A percentile compares a stretch with the other conserved stretches of the same genome.
These are phyloP conservation scores for Globisporangium perplexum DNA, from an alignment of 352 stramenopile genomes.

Conservation along the genomic window DNA sequence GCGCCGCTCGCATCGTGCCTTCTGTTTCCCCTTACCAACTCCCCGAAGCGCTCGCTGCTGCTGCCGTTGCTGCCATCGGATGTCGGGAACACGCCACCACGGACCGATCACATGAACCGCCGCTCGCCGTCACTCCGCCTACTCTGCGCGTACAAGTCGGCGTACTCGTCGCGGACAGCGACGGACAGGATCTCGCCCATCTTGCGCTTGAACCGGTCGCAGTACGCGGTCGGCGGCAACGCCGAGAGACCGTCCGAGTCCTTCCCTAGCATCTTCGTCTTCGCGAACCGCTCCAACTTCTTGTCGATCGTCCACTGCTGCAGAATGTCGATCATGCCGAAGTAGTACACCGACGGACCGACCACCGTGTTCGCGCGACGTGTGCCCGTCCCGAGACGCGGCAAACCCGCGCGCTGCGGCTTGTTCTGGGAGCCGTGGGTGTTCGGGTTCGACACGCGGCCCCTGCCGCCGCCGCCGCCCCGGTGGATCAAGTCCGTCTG, in stretches of 20 bases:
- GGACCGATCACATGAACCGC: constrained; percentile 45
- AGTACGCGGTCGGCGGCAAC: constrained; percentile 76
- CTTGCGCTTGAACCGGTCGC: constrained; percentile 84
- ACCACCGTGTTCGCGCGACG: constrained; percentile 84
- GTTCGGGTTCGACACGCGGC: constrained; percentile 12
- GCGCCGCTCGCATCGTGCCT: not conserved
- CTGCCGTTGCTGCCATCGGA: not conserved
- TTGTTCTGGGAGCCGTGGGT: constrained; percentile 24
- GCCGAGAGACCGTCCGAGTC: constrained; percentile 79
- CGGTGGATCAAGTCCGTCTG: constrained; percentile 31
- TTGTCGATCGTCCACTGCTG: constrained; percentile 90
- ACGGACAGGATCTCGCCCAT: constrained; percentile 84
- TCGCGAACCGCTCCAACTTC: constrained; percentile 85
- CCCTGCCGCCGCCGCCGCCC: constrained; percentile 10
- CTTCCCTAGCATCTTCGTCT: constrained; percentile 79
- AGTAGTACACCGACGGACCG: constrained; percentile 84
- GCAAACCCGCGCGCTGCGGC: constrained; percentile 25
- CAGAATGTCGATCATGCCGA: constrained; percentile 85
- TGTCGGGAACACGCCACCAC: not conserved
- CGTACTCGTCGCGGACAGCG: constrained; percentile 59
- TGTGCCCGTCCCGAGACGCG: constrained; percentile 59
- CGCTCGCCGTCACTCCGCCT: constrained; percentile 24
- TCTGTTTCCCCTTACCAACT: not conserved
- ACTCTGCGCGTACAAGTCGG: constrained; percentile 30
- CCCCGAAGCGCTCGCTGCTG: not conserved